Conservation (phyloP, 768 basidiomycete genomes). For the Candolleomyces efflorescens region DNA sequence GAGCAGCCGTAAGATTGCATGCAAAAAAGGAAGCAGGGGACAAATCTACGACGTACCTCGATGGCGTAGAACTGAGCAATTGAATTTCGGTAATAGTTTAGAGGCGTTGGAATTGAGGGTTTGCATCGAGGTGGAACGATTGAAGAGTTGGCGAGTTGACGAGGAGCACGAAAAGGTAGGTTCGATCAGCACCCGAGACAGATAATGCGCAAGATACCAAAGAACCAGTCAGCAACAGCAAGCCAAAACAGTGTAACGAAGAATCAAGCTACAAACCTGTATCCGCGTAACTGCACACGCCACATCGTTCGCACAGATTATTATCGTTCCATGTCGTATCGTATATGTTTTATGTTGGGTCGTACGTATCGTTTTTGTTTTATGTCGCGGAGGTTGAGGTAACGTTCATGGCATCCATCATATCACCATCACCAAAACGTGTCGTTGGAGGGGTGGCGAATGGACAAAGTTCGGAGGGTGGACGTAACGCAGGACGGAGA, state of each 20-base stretch:
- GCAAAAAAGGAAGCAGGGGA: neutral
- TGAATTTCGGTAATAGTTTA: neutral
- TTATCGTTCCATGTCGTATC: too few relatives aligned
- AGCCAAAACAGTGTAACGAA: neutral
- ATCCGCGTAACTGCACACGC: slow-evolving; percentile 54
- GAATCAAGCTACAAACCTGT: slow-evolving; percentile 42
- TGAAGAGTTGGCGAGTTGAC: neutral
- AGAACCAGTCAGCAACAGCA: neutral
- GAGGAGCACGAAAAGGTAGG: neutral
- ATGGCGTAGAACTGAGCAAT: slow-evolving; percentile 80
- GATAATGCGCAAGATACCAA: neutral
- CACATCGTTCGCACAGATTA: too few relatives aligned
- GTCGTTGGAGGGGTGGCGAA: too few relatives aligned
- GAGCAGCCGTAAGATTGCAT: too few relatives aligned
- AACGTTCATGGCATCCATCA: too few relatives aligned
- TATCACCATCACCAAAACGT: too few relatives aligned
- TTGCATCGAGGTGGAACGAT: neutral
- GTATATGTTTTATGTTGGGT: too few relatives aligned
- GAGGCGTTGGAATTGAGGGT: neutral
- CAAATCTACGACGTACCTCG: slow-evolving; percentile 50
- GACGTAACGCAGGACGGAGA: too few relatives aligned
- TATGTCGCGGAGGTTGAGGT: too few relatives aligned
- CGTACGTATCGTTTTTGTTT: too few relatives aligned
- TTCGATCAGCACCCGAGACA: too few relatives aligned
- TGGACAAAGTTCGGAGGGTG: too few relatives aligned